phyloP scores from a whole-genome alignment of 805 yeast species.

The Pichia exigua region DNA sequence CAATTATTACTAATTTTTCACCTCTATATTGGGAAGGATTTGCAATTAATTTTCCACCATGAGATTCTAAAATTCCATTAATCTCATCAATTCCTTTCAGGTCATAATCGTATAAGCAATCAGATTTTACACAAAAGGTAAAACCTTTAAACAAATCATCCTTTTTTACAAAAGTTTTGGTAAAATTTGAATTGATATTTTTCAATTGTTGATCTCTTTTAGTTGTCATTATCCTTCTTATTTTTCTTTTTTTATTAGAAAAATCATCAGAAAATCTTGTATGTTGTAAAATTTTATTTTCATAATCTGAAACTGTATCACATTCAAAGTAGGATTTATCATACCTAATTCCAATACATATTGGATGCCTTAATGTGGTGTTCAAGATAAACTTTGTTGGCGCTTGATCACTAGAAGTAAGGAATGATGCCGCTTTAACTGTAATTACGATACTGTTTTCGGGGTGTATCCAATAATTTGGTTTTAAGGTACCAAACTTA shows the following conservation, averaged over 20 bases:
- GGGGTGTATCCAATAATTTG: slow-evolving; percentile 77
- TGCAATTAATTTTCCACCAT: slow-evolving; percentile 44
- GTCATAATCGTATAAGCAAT: slow-evolving; percentile 25
- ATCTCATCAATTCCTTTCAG: slow-evolving; percentile 31
- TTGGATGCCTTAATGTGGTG: slow-evolving; percentile 68
- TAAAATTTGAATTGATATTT: slow-evolving; percentile 11
- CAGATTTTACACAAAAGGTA: slow-evolving; percentile 48
- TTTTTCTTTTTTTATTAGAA: background rate
- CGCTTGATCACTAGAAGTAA: slow-evolving; percentile 33
- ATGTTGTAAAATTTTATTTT: slow-evolving; percentile 18
- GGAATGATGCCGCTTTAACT: slow-evolving; percentile 69
- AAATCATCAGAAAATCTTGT: background rate
- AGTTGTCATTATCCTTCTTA: slow-evolving; percentile 14
- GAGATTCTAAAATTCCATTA: slow-evolving; percentile 29
- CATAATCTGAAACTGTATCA: slow-evolving; percentile 48
- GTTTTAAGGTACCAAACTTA: slow-evolving; percentile 52
- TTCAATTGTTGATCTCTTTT: slow-evolving; percentile 14
- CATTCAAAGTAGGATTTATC: slow-evolving; percentile 60
- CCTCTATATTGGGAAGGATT: slow-evolving; percentile 25
- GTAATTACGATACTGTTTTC: slow-evolving; percentile 70
- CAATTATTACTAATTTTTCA: slow-evolving; percentile 26
- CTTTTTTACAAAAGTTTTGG: background rate
- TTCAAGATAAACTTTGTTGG: slow-evolving; percentile 50
- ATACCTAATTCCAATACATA: slow-evolving; percentile 56
- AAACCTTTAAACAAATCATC: slow-evolving; percentile 35